Evolutionary conservation across 2,329 filamentous ascomycete genomes (phyloP), one percentile per base, ranked within the genome.

Genomic region (Diaporthe capsici): DNA sequence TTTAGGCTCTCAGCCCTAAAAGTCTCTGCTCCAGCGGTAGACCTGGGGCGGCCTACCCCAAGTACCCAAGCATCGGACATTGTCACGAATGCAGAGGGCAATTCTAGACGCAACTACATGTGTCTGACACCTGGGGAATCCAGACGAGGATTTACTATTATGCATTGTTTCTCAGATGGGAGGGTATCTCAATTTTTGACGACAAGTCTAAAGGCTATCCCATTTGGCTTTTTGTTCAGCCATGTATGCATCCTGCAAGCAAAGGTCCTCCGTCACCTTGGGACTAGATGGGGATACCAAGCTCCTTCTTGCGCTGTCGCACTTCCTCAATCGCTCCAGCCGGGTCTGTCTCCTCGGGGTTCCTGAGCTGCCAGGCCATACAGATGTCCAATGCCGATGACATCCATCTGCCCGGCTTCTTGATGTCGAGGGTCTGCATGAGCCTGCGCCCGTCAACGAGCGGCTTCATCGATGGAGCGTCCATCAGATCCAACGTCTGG

Each of bases 331-430:
- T 84, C 1, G 89, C 92, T 3, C 86, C 89, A 9, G 85, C 80
- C 9, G 87, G 84, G 77, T 96, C 93, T 4, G 88, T 90, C 75
- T 86, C 87, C 5, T 88, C 88, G 0, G 95, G 95, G 81, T 98
- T 92, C 51, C 94, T 90, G 71, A 98, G 89, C 84, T 98, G 97
- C 95, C 96, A 98, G 76, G 92, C 92, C 84, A 97, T 90, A 76
- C 95, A 94, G 5, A 95, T 87, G 44, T 97, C 93, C 63, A 98
- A 85, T 4, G 95, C 95, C 61, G 89, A 88, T 72, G 91, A 91
- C 89, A 97, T 94, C 96, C 96, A 98, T n/a, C 88, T 92, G 1
- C 95, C 95, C 0, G 94, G 93, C 77, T 91, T 92, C 77, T 91
- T 92, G n/a, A 89, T 85, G 0, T 89, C 91, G 4, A 98, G 87